Evolutionary conservation across 805 yeast species (phyloP).

Genomic region (Lipomyces anomalus): DNA sequence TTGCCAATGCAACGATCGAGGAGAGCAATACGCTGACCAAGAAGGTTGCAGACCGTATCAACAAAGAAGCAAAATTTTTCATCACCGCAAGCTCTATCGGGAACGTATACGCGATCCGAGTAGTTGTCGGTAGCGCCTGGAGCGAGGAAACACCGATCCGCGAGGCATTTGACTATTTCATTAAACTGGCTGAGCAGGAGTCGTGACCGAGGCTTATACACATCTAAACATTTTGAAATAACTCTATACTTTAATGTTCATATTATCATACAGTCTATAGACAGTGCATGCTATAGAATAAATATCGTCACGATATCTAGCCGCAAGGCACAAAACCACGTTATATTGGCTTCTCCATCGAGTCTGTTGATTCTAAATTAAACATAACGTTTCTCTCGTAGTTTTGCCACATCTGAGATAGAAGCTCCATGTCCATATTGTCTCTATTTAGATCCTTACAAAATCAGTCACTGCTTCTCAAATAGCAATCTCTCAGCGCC

Average conservation of each 20-base stretch:
- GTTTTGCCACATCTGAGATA: constrained; percentile 74
- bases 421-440: constrained; percentile 63
- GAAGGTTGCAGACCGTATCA: constrained; percentile 16
- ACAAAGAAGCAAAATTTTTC: constrained; percentile 17
- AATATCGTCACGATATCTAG: no score
- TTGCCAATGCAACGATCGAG: constrained; percentile 1
- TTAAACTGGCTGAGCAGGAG: constrained; percentile 16
- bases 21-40: constrained; percentile 14
- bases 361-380: constrained; percentile 60
- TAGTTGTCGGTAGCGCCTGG: constrained; percentile 26
- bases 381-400: constrained; percentile 66
- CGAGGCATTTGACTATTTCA: constrained; percentile 11
- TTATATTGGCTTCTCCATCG: constrained; percentile 35
- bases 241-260: no score
- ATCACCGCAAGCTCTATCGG: constrained; percentile 21
- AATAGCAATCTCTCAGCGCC: constrained; percentile 6
- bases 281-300: no score
- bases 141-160: constrained; percentile 15
- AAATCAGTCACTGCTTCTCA: not conserved
- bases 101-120: constrained; percentile 16
- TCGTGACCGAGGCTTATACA: no score
- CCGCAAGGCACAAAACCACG: no score
- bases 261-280: no score
- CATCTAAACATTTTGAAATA: no score
- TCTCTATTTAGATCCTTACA: constrained; percentile 50